Conservation (phyloP, 257 asterid species). For the Catharanthus roseus region DNA sequence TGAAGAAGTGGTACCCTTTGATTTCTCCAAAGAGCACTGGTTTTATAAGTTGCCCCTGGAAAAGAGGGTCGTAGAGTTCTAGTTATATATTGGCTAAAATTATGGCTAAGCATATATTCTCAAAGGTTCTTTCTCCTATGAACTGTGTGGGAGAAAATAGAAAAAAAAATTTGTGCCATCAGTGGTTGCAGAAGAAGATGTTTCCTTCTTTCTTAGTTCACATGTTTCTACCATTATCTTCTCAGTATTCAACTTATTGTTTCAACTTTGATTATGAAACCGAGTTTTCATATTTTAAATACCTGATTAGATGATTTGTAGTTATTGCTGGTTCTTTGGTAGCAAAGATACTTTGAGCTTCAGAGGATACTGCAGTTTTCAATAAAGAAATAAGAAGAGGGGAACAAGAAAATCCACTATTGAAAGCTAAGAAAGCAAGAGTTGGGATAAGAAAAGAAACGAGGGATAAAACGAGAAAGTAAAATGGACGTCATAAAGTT, state of each 20-base stretch:
- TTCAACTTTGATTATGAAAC: too few species aligned
- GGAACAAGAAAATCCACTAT: background rate
- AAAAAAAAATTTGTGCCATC: background rate
- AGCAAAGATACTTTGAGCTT: background rate
- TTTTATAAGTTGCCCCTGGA: background rate
- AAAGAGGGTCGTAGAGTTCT: background rate
- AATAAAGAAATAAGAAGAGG: background rate
- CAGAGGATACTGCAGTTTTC: background rate
- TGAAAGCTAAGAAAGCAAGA: too few species aligned
- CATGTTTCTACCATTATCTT: background rate
- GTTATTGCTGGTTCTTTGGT: background rate
- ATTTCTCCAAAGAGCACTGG: background rate
- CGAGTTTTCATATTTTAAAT: background rate
- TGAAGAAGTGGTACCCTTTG: background rate
- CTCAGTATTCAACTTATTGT: background rate
- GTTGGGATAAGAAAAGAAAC: too few species aligned
- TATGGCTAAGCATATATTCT: background rate
- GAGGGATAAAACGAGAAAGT: too few species aligned
- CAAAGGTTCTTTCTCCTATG: background rate
- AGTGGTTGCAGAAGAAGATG: background rate
- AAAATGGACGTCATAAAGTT: background rate
- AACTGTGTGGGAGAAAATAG: background rate
- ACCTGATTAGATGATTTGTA: background rate
- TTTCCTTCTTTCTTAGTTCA: background rate
- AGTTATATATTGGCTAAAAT: background rate